Evolutionary conservation across 805 yeast species (phyloP).

Genomic region (Starmera amethionina): DNA sequence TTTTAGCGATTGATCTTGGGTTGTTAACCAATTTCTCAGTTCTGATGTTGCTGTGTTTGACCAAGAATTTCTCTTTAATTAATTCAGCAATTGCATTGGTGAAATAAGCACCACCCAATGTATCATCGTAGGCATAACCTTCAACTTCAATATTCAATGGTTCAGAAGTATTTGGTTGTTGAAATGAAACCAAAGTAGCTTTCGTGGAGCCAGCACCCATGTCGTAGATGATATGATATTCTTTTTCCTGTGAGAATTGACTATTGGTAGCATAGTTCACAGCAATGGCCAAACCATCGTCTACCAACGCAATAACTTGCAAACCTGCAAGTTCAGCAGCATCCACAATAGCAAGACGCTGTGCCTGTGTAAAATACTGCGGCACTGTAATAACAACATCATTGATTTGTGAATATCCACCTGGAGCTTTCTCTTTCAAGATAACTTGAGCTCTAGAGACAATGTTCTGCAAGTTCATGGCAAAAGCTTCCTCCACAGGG

Average conservation of each 20-base stretch:
- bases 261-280: constrained; percentile 63
- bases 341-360: constrained; percentile 64
- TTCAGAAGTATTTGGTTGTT: constrained; percentile 32
- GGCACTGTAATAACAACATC: constrained; percentile 77
- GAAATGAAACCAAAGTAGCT: constrained; percentile 71
- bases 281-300: constrained; percentile 91
- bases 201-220: constrained; percentile 89
- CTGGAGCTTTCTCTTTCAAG: constrained; percentile 43
- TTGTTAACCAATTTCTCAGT: constrained; percentile 32
- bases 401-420: constrained; percentile 39
- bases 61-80: constrained; percentile 49
- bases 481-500: constrained; percentile 70
- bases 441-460: constrained; percentile 52
- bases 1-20: constrained; percentile 51
- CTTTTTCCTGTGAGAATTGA: constrained; percentile 33
- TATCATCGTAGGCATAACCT: constrained; percentile 60
- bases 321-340: constrained; percentile 64
- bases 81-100: constrained; percentile 57
- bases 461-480: constrained; percentile 70
- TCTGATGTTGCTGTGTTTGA: constrained; percentile 28
- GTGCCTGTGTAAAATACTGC: constrained; percentile 50
- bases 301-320: constrained; percentile 58
- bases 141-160: constrained; percentile 47
- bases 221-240: constrained; percentile 70
- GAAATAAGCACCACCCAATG: constrained; percentile 67